Conservation (phyloP, 1,284 basidiomycete species). For the Cutaneotrichosporon mucoides region DNA sequence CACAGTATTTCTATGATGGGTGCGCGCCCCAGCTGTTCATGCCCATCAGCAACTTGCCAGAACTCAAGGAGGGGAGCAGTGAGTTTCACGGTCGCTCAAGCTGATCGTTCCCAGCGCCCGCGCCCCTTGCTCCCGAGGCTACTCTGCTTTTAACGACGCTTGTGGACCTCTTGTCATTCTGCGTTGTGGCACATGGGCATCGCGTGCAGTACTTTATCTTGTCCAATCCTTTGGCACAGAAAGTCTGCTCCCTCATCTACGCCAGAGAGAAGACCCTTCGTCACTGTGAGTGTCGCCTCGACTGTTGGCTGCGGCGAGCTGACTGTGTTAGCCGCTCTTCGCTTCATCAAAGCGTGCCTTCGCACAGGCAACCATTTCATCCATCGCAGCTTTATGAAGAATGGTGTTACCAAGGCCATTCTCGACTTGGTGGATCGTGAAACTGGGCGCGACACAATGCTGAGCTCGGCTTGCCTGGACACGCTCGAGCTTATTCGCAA, state of each 20-base stretch:
- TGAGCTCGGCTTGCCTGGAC: slow-evolving; percentile 94
- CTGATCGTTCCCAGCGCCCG: background rate
- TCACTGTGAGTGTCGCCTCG: slow-evolving; percentile 58
- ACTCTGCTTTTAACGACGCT: slow-evolving; percentile 74
- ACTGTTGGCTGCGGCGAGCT: background rate
- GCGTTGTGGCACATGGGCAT: slow-evolving; percentile 80
- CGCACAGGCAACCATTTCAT: slow-evolving; percentile 82
- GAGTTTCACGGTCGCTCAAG: background rate
- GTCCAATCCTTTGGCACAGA: slow-evolving; percentile 66
- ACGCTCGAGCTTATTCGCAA: slow-evolving; percentile 85
- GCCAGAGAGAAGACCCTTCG: slow-evolving; percentile 86
- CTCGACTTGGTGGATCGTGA: slow-evolving; percentile 77
- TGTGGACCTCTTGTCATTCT: slow-evolving; percentile 86
- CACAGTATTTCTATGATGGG: slow-evolving; percentile 83
- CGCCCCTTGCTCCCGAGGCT: background rate
- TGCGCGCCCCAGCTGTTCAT: slow-evolving; percentile 72
- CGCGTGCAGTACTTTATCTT: slow-evolving; percentile 87
- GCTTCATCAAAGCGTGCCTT: slow-evolving; percentile 83
- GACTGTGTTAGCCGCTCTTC: slow-evolving; percentile 65
- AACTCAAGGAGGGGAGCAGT: slow-evolving; percentile 37
- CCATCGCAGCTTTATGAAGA: slow-evolving; percentile 76
- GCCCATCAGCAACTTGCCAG: slow-evolving; percentile 72
- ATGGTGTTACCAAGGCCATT: slow-evolving; percentile 76
- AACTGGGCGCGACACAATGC: slow-evolving; percentile 79
- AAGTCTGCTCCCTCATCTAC: slow-evolving; percentile 72